A percentile compares a stretch with the other conserved stretches of the same genome.
Evolutionary conservation across 75 land plant genomes (phyloP).

Genomic region (Selaginella moellendorffii): DNA sequence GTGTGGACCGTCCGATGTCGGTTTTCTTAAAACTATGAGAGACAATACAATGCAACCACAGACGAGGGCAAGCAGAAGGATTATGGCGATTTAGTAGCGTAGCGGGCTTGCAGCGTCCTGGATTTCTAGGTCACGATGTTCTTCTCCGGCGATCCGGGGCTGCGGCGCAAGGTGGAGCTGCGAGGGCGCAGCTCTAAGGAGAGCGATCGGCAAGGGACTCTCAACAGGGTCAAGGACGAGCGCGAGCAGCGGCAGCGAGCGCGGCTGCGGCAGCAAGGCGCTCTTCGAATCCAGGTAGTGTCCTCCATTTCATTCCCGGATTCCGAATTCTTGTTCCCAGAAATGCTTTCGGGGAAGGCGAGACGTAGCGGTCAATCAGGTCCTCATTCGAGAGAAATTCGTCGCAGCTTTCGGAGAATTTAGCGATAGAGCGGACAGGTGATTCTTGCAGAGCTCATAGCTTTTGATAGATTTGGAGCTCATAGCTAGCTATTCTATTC

Average conservation of each 20-base stretch:
- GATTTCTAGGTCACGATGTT: no score
- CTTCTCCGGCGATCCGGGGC: constrained; percentile 73
- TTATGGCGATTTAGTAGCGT: no score
- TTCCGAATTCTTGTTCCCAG: constrained; percentile 18
- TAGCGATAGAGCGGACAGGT: constrained; percentile 59
- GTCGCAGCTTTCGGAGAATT: constrained; percentile 36
- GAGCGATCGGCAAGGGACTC: constrained; percentile 64
- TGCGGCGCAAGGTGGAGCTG: constrained; percentile 66
- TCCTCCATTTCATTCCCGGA: neutral
- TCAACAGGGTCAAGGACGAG: constrained; percentile 62
- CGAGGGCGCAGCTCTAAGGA: constrained; percentile 89
- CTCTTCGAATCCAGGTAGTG: constrained; percentile 59
- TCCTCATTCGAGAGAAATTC: constrained; percentile 47
- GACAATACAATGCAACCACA: no score
- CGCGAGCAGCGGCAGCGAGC: constrained; percentile 45
- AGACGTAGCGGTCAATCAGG: constrained; percentile 34
- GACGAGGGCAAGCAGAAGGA: no score
- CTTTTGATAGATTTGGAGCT: neutral
- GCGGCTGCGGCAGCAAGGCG: constrained; percentile 54
- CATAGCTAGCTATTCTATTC: neutral
- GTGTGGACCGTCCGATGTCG: no score
- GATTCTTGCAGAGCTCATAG: neutral
- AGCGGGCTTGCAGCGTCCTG: no score
- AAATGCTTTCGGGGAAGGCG: constrained; percentile 78
- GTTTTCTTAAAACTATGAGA: no score